Percentiles rank a stretch among this genome's conserved stretches.
Evolutionary conservation across 208 protist species (phyloP).

Genomic region (Tetramitus jugosus): DNA sequence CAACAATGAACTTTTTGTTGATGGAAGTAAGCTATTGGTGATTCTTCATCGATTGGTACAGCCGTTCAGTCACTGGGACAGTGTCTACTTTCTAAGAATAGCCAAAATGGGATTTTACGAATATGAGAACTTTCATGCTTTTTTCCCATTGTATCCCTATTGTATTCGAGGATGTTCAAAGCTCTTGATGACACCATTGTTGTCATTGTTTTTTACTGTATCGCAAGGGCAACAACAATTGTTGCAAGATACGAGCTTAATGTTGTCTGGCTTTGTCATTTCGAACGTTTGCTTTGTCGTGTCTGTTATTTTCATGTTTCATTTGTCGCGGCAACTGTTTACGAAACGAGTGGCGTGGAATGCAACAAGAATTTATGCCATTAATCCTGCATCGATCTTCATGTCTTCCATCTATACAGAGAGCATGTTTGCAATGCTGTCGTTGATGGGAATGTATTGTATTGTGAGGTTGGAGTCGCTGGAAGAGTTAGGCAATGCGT

Average conservation of each 20-base stretch:
- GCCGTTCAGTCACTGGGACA: not conserved
- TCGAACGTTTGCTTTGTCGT: conserved; percentile 11
- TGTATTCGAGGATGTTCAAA: not conserved
- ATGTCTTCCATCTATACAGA: not conserved
- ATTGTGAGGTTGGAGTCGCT: not conserved
- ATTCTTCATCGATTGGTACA: no score
- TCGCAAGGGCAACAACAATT: not conserved
- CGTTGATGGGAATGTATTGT: conserved; percentile 7
- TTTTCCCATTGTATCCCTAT: not conserved
- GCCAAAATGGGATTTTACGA: not conserved
- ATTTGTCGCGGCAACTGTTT: not conserved
- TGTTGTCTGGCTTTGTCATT: not conserved
- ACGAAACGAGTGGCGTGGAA: not conserved
- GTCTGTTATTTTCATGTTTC: not conserved
- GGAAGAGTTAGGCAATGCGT: not conserved
- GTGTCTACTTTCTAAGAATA: conserved; percentile 6
- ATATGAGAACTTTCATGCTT: conserved; percentile 20
- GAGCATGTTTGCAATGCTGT: not conserved
- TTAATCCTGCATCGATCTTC: conserved; percentile 17
- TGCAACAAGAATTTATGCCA: not conserved
- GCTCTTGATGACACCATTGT: not conserved
- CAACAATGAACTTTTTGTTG: not conserved
- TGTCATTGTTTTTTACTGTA: not conserved
- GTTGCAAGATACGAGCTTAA: not conserved
- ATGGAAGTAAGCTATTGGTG: not conserved